Base-by-base conservation (phyloP, 2,329 filamentous ascomycete species). In the Grosmannia huntii region DNA sequence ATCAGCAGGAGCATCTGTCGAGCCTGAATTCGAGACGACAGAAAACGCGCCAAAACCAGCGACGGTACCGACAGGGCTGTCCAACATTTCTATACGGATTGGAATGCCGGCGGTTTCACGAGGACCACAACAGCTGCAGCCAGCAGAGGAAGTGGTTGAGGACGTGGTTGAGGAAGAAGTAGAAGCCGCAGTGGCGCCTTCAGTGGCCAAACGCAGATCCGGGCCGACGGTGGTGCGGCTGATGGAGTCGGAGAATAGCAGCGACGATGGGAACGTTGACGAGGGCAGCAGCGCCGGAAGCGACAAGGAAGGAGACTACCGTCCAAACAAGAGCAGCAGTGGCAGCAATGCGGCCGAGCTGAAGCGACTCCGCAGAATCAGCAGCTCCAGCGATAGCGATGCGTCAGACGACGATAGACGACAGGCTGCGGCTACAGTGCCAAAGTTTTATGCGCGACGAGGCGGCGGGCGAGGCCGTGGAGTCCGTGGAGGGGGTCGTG, bases 141-240 rank as follows among this genome's bases (percentile, higher is more conserved):
- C 46, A 1, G 7, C 46, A n/a, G 14, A 12, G 46, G 25, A 49
- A 25, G 46, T 27, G 9, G 48, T 25, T 1, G 48, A 19, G 27
- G 10, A 28, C 1, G 27, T n/a, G 12, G 23, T 27, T 5, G 23
- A 50, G 10, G 3, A 33, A 21, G 28, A 36, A n/a, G 14, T 10
- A 16, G 7, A 6, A 10, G 33, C 19, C n/a, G 21, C 5, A 12
- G n/a, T 12, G 51, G 1, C 11, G 31, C 31, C 11, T 33, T 16
- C 53, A 2, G 66, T 12, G 68, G 67, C 11, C 10, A 14, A 31
- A n/a, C 0, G 5, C 14, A 38, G 5, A 1, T 2, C 5, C 5
- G 31, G 51, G 12, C 51, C 51, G 31, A 72, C 70, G 0, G 61
- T 72, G 11, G 69, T 73, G 25, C 63, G 70, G 25, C 64, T 72